Percentiles rank a stretch among this genome's conserved stretches.
phyloP scores from a whole-genome alignment of 192 early-diverging fungal species.

The Umbelopsis ramanniana region DNA sequence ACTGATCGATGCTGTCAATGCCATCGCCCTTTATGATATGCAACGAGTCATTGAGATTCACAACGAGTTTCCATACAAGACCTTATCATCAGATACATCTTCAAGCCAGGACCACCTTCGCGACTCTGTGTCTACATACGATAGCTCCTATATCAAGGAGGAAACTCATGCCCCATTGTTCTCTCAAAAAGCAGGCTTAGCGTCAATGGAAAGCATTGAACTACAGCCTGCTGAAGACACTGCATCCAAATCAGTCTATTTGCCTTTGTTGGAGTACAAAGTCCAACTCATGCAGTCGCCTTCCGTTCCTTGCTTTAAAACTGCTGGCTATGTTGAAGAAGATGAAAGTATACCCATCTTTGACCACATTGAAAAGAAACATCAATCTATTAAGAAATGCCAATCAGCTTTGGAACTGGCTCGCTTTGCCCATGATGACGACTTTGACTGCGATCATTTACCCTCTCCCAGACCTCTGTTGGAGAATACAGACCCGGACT shows the following conservation, averaged over 20 bases:
- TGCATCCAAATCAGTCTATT: background rate
- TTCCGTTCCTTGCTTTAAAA: conserved; percentile 13
- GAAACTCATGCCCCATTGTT: conserved; percentile 9
- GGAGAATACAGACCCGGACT: background rate
- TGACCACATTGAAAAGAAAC: conserved; percentile 5
- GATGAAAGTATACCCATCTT: conserved; percentile 6
- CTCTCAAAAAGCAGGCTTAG: background rate
- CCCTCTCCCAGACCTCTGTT: background rate
- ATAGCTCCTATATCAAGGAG: background rate
- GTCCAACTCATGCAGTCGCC: conserved; percentile 13
- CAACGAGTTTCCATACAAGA: conserved; percentile 9
- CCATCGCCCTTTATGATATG: conserved; percentile 12
- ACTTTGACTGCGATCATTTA: background rate
- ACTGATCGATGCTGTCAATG: conserved; percentile 4
- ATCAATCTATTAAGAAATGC: conserved; percentile 12
- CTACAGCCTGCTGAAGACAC: background rate
- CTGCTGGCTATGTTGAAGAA: conserved; percentile 9
- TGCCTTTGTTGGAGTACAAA: conserved; percentile 7
- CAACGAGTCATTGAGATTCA: conserved; percentile 15
- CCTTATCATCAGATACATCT: background rate
- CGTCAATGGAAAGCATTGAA: conserved; percentile 8
- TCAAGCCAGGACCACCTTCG: background rate
- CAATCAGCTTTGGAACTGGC: conserved; percentile 1
- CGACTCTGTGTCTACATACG: background rate
- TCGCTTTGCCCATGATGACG: background rate